Base-by-base conservation (phyloP, 495 filamentous ascomycete species). In the Aspergillus heteromorphus region DNA sequence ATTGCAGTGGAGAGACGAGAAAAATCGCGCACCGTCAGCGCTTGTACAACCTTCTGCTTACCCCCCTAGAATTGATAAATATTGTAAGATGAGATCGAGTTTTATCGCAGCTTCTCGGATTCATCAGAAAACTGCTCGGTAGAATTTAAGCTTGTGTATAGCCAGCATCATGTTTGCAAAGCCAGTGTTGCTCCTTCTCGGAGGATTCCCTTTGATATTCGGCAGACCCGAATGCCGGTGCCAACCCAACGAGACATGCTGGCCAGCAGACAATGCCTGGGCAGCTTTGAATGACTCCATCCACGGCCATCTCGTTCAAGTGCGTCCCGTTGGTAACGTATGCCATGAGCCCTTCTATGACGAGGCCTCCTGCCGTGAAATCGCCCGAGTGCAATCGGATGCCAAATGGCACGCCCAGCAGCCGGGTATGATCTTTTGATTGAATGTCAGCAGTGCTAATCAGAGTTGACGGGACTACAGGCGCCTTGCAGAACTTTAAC, bases 211-310 rank as follows among this genome's bases (percentile, higher is more conserved):
- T 13, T 7, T 34, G 30, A 10, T 34, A 2, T 10, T 8, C 14
- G 30, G 30, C 7, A 34, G 30, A 8, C 9, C 7, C 11, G 10
- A 45, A 20, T 45, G 42, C 10, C 42, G 42, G 10, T 45, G 42
- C 25, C 20, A 23, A 27, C 42, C 42, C 5, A 13, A 13, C n/a
- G 20, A 45, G 2, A 4, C 20, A 1, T 45, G 20, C 42, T 45
- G 42, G 42, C 42, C 42, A 6, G 11, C 20, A 21, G 5, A 14
- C 6, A 18, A 43, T 1, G 48, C 48, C 5, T 62, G 59, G 59
- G 6, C 13, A 6, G 31, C 17, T 5, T 49, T 62, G n/a, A 62
- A 62, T 38, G 6, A 13, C 0, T 55, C 51, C 6, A 23, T 62
- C 16, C 16, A 48, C 4, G 51, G 48, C 0, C 48, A 56, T 40